Evolutionary conservation across 164 flowering plant genomes (phyloP), one percentile per base, ranked within the genome.

Genomic region (Aristolochia contorta): DNA sequence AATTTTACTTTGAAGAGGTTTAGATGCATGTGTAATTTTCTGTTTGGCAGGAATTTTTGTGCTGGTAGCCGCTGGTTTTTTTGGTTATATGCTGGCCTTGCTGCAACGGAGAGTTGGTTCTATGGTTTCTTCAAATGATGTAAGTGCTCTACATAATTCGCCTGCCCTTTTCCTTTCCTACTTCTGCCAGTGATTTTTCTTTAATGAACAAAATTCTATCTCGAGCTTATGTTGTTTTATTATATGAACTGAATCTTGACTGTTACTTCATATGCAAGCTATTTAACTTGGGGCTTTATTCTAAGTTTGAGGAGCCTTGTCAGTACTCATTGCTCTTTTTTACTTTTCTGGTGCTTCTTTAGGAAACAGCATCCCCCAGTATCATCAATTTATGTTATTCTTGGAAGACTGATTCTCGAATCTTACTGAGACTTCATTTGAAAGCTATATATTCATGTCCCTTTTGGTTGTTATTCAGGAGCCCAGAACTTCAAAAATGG

Each of bases 71-170:
- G 97, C 98, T 59, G 94, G 80, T 37, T 81, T 93, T 78, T 81
- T 90, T 59, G 98, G 98, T 71, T 93, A 90, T 75, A 81, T 87
- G 91, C 77, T 93, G 21, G 97, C 94, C 25, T 76, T 90, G 76
- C 81, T 93, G 59, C 98, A 87, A 64, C 80, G 77, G 18, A 77
- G 97, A 75, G 84, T 93, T 56, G 72, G 87, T 54, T 61, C 81
- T 14, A 77, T 84, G 48, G 79, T 84, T 33, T 80, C 87, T 49
- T 69, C 91, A 18, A 75, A 81, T 60, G 69, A 67, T 65, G 97
- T 90, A 64, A 84, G 87, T 77, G 15, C 30, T 47, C 21, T 12
- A 12, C 54, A n/a, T n/a, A 19, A 20, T 12, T 21, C 3, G 12
- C 43, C 23, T 18, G n/a, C n/a, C n/a, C 23, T 12, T 61, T 53